Conservation (phyloP, 495 filamentous ascomycete genomes). For the Penicillium daleae region DNA sequence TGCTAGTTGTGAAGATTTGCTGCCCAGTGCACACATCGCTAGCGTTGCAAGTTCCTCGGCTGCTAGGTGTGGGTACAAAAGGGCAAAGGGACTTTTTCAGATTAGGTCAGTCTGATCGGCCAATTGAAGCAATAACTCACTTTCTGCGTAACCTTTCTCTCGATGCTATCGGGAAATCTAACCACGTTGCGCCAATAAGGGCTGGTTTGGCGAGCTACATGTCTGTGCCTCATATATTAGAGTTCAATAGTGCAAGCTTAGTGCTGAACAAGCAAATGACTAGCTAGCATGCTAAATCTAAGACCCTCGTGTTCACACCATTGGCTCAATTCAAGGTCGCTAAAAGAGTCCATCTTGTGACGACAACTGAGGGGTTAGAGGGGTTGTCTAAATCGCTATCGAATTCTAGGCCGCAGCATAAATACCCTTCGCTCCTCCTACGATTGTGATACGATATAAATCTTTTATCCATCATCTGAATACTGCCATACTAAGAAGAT, state of each 20-base stretch:
- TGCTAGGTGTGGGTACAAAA: neutral
- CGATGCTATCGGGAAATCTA: neutral
- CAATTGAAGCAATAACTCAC: neutral
- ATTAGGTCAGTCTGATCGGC: neutral
- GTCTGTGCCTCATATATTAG: constrained; percentile 1
- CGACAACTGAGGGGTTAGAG: neutral
- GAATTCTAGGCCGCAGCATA: neutral
- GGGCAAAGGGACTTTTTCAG: neutral
- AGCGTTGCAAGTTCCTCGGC: neutral
- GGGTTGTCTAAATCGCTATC: neutral
- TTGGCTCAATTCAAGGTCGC: neutral
- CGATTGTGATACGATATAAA: neutral
- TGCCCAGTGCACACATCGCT: too few relatives aligned
- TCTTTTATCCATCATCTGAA: neutral
- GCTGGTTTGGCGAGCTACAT: neutral
- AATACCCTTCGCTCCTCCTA: neutral
- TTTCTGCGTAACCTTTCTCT: neutral
- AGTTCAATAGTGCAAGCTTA: constrained; percentile 7
- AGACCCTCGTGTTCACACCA: neutral
- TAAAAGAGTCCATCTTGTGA: neutral
- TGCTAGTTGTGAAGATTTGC: too few relatives aligned
- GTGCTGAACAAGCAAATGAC: constrained; percentile 3
- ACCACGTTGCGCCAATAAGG: neutral
- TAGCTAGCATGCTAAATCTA: neutral
- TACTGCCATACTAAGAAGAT: neutral